phyloP scores from a whole-genome alignment of 2,329 filamentous ascomycete species.

The Sporothrix inflata region DNA sequence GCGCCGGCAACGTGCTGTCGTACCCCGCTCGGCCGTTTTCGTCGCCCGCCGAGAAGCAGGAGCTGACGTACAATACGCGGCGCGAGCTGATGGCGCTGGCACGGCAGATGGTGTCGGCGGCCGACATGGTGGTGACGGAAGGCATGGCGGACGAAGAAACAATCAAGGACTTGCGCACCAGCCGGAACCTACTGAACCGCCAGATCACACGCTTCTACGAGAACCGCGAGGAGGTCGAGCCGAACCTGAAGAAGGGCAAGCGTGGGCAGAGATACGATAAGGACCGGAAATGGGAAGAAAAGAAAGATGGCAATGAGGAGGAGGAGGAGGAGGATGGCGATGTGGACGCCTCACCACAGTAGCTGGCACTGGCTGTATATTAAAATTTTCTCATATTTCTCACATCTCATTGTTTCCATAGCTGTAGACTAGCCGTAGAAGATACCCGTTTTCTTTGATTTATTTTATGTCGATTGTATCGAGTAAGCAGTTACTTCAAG shows the following conservation, averaged over 20 bases:
- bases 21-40: conserved; percentile 36
- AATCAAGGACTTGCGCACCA: conserved; percentile 41
- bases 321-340: too few species aligned
- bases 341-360: not conserved
- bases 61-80: conserved; percentile 41
- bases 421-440: not conserved
- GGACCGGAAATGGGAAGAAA: not conserved
- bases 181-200: conserved; percentile 40
- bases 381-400: not conserved
- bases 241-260: conserved; percentile 17
- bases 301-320: not conserved
- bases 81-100: conserved; percentile 51
- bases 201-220: conserved; percentile 38
- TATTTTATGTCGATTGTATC: not conserved
- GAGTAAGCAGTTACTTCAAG: not conserved
- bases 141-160: conserved; percentile 43
- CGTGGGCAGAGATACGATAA: not conserved
- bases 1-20: conserved; percentile 41
- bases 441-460: not conserved
- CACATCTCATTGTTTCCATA: conserved; percentile 5
- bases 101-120: conserved; percentile 51
- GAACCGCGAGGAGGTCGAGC: conserved; percentile 32
- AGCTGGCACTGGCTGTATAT: not conserved
- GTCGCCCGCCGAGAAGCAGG: conserved; percentile 27
- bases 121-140: conserved; percentile 50